These are phyloP conservation scores for Circinella minor DNA, from an alignment of 371 early-diverging fungal species.

Conservation along the genomic window DNA sequence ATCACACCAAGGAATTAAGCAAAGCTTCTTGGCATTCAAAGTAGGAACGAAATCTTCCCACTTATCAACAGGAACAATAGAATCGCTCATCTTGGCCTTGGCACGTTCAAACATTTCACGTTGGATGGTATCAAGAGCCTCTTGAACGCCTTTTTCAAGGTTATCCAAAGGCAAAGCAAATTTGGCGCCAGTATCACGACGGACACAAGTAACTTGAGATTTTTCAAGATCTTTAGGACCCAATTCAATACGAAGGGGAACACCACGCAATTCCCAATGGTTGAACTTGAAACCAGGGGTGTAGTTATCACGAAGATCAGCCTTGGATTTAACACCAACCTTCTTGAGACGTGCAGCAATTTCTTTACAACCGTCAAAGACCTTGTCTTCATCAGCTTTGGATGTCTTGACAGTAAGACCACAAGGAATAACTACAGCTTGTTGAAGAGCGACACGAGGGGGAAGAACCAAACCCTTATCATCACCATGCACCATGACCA, in stretches of 20 bases:
- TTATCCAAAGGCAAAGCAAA: conserved; percentile 66
- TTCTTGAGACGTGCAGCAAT: conserved; percentile 74
- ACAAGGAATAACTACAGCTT: conserved; percentile 96
- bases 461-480: conserved; percentile 99
- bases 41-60: conserved; percentile 95
- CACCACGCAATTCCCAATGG: conserved; percentile 99
- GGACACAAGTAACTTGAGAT: conserved; percentile 81
- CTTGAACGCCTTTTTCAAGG: conserved; percentile 64
- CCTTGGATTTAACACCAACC: conserved; percentile 86
- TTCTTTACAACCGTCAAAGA: conserved; percentile 75
- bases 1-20: conserved; percentile 98
- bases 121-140: conserved; percentile 89
- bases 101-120: conserved; percentile 93
- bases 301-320: conserved; percentile 92
- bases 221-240: conserved; percentile 97
- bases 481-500: conserved; percentile 99
- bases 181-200: conserved; percentile 88
- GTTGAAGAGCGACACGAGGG: conserved; percentile 93
- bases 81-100: conserved; percentile 78
- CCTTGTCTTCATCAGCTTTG: conserved; percentile 67
- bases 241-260: conserved; percentile 98
- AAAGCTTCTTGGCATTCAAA: conserved; percentile 88
- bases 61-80: conserved; percentile 75
- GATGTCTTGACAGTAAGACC: conserved; percentile 93
- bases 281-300: conserved; percentile 99